A percentile compares a stretch with the other conserved stretches of the same genome.
Conservation (phyloP, 192 early-diverging fungal species). For the Podochytrium sp. region DNA sequence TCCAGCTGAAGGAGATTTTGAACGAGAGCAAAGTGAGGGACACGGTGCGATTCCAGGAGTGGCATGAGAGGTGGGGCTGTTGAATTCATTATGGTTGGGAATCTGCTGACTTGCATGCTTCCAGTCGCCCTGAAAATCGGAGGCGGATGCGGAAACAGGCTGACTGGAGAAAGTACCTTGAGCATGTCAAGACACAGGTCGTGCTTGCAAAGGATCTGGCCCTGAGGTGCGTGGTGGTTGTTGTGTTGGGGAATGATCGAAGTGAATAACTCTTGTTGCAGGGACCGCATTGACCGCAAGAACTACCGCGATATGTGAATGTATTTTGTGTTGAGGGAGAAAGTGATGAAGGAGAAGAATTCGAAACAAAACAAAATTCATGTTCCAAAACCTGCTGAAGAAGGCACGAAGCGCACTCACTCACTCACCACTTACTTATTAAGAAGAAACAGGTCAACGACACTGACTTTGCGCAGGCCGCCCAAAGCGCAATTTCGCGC, state of each 20-base stretch:
- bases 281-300: conserved; percentile 13
- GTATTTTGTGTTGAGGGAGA: neutral
- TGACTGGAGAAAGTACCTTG: conserved; percentile 50
- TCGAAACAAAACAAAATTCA: too few relatives aligned
- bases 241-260: neutral
- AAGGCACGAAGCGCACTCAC: too few relatives aligned
- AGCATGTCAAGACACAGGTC: conserved; percentile 43
- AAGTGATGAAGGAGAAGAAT: neutral
- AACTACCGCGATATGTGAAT: conserved; percentile 26
- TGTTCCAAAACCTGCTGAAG: conserved; percentile 23
- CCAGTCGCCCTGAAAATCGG: conserved; percentile 37
- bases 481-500: too few relatives aligned
- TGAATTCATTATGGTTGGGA: neutral
- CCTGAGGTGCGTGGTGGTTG: conserved; percentile 9
- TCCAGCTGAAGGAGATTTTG: conserved; percentile 40
- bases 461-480: neutral
- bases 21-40: conserved; percentile 46
- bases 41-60: conserved; percentile 41
- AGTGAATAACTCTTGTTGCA: neutral
- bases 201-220: conserved; percentile 43
- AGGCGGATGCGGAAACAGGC: conserved; percentile 49
- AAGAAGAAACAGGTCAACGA: conserved; percentile 34
- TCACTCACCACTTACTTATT: too few relatives aligned
- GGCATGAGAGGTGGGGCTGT: conserved; percentile 38
- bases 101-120: neutral